phyloP scores from a whole-genome alignment of 805 yeast species.

The Sporopachydermia lactativora region DNA sequence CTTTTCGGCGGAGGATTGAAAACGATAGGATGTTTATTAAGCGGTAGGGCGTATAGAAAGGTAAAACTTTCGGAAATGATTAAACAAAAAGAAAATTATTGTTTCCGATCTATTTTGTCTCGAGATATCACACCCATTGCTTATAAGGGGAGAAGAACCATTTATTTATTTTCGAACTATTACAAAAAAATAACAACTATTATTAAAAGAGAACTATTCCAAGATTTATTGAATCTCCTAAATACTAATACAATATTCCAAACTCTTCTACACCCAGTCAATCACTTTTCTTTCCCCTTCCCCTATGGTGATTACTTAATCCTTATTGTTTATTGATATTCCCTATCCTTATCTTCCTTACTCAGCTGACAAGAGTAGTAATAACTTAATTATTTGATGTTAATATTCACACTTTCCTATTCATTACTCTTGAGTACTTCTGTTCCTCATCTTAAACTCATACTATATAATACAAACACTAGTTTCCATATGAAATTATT shows the following conservation, averaged over 20 bases:
- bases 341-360: constrained; percentile 1
- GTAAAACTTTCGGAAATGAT: constrained; percentile 1
- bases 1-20: constrained; percentile 1
- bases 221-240: constrained; percentile 1
- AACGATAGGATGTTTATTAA: constrained; percentile 1
- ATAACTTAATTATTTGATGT: constrained; percentile 1
- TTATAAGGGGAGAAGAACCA: constrained; percentile 1
- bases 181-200: not conserved
- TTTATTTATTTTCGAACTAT: no score
- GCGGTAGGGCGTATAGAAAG: constrained; percentile 1
- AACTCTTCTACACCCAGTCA: constrained; percentile 1
- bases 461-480: constrained; percentile 1
- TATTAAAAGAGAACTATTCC: not conserved
- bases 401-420: not conserved
- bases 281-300: constrained; percentile 1
- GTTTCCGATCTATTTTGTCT: no score
- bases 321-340: constrained; percentile 1
- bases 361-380: constrained; percentile 1
- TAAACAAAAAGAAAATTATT: not conserved
- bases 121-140: constrained; percentile 1
- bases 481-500: constrained; percentile 1
- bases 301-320: constrained; percentile 1
- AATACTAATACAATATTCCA: constrained; percentile 1
- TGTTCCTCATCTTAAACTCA: constrained; percentile 1
- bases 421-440: constrained; percentile 1